Percentiles rank a stretch among this genome's conserved stretches.
phyloP scores from a whole-genome alignment of 1,284 basidiomycete genomes.

The Dichomitus squalens region DNA sequence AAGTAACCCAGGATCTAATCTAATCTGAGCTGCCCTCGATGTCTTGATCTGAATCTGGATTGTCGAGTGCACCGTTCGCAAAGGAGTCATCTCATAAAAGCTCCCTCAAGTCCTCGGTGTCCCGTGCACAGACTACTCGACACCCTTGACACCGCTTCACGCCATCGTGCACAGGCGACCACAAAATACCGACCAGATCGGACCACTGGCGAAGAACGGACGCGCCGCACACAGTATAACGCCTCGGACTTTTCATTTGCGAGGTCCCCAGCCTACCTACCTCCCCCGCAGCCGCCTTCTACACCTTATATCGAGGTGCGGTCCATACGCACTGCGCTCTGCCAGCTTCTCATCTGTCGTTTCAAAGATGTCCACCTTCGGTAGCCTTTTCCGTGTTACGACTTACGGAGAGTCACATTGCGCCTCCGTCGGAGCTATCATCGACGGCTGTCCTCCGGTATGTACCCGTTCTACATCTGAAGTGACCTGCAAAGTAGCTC shows the following conservation, averaged over 20 bases:
- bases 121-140: too few species aligned
- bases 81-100: too few species aligned
- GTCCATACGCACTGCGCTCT: neutral
- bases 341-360: neutral
- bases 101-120: too few species aligned
- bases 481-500: neutral
- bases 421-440: conserved; percentile 94
- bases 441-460: conserved; percentile 97
- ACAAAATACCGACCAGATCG: neutral
- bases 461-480: conserved; percentile 7
- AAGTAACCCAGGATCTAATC: neutral
- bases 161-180: neutral
- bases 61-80: neutral
- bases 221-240: neutral
- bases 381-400: conserved; percentile 88
- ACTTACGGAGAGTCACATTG: conserved; percentile 99
- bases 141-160: too few species aligned
- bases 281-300: neutral
- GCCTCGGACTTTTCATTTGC: neutral
- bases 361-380: conserved; percentile 87
- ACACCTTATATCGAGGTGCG: neutral
- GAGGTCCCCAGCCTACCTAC: neutral
- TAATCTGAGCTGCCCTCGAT: neutral
- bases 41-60: neutral
- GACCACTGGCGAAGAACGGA: neutral